These are phyloP conservation scores for Ophryocystis elektroscirrha DNA, from an alignment of 169 alveolate species.

Conservation along the genomic window DNA sequence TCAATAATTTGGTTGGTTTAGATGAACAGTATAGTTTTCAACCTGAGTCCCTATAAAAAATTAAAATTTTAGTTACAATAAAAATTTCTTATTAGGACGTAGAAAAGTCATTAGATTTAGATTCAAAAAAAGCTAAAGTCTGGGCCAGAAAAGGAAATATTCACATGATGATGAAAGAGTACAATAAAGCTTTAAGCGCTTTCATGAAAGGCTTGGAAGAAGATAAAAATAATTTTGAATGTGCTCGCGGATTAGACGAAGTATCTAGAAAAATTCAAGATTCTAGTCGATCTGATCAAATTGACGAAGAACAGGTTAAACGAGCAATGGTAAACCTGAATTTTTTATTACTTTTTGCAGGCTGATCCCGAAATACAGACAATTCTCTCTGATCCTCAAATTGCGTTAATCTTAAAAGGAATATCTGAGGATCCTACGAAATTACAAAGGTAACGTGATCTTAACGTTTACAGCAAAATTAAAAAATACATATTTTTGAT, in stretches of 20 bases:
- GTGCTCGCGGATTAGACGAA: constrained; percentile 43
- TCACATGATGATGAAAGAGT: constrained; percentile 80
- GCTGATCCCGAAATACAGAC: constrained; percentile 94
- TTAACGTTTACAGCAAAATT: background rate
- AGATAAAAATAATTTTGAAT: constrained; percentile 67
- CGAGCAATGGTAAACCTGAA: constrained; percentile 37
- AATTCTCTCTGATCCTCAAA: constrained; percentile 78
- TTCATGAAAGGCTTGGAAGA: constrained; percentile 72
- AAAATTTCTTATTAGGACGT: constrained; percentile 44
- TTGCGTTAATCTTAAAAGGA: constrained; percentile 53
- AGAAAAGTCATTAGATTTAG: constrained; percentile 73
- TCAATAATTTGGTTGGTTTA: background rate
- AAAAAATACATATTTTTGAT: background rate
- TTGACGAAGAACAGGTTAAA: constrained; percentile 55
- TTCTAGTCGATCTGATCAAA: constrained; percentile 23
- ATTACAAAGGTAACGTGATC: constrained; percentile 9
- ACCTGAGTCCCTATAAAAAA: background rate
- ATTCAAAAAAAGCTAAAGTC: constrained; percentile 80
- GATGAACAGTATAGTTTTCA: background rate
- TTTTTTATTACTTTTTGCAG: constrained; percentile 17
- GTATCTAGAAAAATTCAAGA: constrained; percentile 48
- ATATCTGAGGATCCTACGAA: constrained; percentile 51
- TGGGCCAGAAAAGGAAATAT: constrained; percentile 78
- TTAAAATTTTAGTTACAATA: background rate
- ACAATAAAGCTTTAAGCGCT: constrained; percentile 79